Base-by-base conservation (phyloP, 805 yeast genomes). In the Lipomyces sp. region DNA sequence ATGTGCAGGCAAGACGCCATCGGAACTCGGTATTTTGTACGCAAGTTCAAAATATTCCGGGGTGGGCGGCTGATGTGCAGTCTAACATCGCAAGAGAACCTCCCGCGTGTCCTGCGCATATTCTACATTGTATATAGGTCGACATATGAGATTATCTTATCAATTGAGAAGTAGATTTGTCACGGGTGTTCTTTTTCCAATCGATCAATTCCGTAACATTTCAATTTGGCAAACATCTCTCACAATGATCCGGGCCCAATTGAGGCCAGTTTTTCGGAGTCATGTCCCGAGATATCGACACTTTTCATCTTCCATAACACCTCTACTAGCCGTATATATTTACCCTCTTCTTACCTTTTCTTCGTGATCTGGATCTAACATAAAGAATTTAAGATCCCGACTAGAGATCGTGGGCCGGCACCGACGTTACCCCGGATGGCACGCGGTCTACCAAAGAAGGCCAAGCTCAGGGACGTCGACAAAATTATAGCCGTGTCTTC, bases 401-500 rank as follows among this genome's bases (percentile, higher is more conserved):
- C 53, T 7, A 58, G 56, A 18, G 64, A 60, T 11, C 63, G 64
- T 2, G 66, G 71, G 3, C 67, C 69, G 4, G 63, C 63, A 7
- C 81, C 80, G 45, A 77, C 72, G 34, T 71, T 75, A 48, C 81
- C 82, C 29, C 75, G 82, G 42, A 80, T 81, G 77, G 79, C 85
- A 6, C 81, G 83, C 35, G 87, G 88, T 0, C 74, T 88, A 0
- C 90, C 91, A 0, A 76, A 86, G 8, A 83, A 80, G 50, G 85
- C 82, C 65, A 76, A 77, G 18, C 84, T 91, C 39, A 84, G 87
- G 0, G 84, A 84, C n/a, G 94, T 89, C 1, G 77, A 80, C 6
- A 86, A 83, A 60, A 82, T 90, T 1, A 69, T 91, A 0, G 81
- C 90, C 1, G 92, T 89, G 0, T 82, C 92, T 0, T 87, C 92